phyloP scores from a whole-genome alignment of 2,329 filamentous ascomycete genomes.

The Diaporthe sp. region DNA sequence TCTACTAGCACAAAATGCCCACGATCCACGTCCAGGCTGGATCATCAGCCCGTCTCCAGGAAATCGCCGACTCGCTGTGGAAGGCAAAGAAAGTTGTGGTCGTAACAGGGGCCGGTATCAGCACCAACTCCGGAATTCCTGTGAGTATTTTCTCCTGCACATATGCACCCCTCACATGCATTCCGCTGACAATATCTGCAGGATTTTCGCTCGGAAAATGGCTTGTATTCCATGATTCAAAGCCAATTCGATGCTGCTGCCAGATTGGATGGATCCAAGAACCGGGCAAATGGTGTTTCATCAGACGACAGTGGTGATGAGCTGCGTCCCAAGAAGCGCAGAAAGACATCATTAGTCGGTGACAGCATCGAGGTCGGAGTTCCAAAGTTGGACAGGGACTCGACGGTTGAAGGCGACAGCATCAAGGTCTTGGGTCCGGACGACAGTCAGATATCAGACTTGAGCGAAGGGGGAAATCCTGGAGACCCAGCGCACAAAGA shows the following conservation, averaged over 20 bases:
- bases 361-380: slow-evolving; percentile 40
- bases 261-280: slow-evolving; percentile 48
- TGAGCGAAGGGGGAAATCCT: neutral
- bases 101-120: slow-evolving; percentile 80
- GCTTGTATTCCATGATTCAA: slow-evolving; percentile 80
- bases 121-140: slow-evolving; percentile 82
- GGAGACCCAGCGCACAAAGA: neutral
- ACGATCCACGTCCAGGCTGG: slow-evolving; percentile 68
- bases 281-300: slow-evolving; percentile 51
- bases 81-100: slow-evolving; percentile 79
- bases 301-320: slow-evolving; percentile 46
- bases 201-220: slow-evolving; percentile 82
- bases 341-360: slow-evolving; percentile 35
- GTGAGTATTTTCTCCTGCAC: slow-evolving; percentile 59
- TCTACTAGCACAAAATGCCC: slow-evolving; percentile 62
- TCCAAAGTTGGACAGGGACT: neutral
- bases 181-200: slow-evolving; percentile 50
- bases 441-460: neutral
- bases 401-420: slow-evolving; percentile 12
- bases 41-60: slow-evolving; percentile 69
- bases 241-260: slow-evolving; percentile 72
- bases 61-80: slow-evolving; percentile 74
- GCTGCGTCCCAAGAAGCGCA: slow-evolving; percentile 47
- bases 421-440: neutral
- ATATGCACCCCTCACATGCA: neutral